phyloP scores from a whole-genome alignment of 1,139 yeast species.

The Yamadazyma mexicana region DNA sequence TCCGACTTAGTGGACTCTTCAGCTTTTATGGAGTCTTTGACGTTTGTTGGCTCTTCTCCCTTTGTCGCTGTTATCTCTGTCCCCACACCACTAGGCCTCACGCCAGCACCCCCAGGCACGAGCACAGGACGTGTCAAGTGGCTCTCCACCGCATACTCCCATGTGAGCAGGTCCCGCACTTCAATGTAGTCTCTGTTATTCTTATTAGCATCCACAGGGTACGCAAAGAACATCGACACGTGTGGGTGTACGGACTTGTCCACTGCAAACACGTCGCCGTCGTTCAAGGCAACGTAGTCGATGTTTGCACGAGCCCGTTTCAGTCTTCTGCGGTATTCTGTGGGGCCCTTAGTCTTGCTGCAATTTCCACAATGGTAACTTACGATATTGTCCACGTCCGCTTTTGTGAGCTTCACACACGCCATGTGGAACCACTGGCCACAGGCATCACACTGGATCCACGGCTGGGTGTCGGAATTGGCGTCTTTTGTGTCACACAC shows the following conservation, averaged over 20 bases:
- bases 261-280: slow-evolving; percentile 65
- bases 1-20: too few species aligned
- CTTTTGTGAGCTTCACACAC: slow-evolving; percentile 45
- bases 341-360: slow-evolving; percentile 47
- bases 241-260: slow-evolving; percentile 66
- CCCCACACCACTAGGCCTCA: too few species aligned
- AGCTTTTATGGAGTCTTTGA: too few species aligned
- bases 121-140: slow-evolving; percentile 30
- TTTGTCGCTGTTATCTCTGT: too few species aligned
- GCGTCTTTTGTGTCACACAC: slow-evolving; percentile 13
- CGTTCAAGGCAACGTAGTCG: slow-evolving; percentile 80
- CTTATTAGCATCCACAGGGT: slow-evolving; percentile 17
- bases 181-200: slow-evolving; percentile 15
- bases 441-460: slow-evolving; percentile 69
- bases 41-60: too few species aligned
- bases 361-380: slow-evolving; percentile 60
- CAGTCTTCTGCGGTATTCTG: slow-evolving; percentile 55
- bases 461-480: slow-evolving; percentile 16
- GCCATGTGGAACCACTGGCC: slow-evolving; percentile 59
- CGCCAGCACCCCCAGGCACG: too few species aligned
- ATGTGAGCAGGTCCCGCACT: slow-evolving; percentile 28
- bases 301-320: slow-evolving; percentile 53
- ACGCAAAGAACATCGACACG: slow-evolving; percentile 36
- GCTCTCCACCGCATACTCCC: slow-evolving; percentile 31
- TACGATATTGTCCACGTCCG: slow-evolving; percentile 40